A percentile compares a stretch with the other conserved stretches of the same genome.
Evolutionary conservation across 805 yeast genomes (phyloP).

Genomic region (Myxozyma vanderwaltii): DNA sequence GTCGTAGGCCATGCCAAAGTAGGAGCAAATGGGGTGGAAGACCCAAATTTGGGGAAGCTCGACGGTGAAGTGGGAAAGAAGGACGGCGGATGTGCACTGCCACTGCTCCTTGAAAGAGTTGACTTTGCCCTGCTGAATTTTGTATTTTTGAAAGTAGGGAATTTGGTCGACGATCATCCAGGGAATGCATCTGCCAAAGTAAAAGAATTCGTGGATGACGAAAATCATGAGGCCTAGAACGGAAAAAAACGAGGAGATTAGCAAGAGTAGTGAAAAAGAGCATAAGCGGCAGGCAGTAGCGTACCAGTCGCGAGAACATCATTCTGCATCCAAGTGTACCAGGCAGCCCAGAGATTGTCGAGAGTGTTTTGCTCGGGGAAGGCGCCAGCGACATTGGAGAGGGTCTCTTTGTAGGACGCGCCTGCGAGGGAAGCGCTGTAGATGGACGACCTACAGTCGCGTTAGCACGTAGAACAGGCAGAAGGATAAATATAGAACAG

Average conservation of each 20-base stretch:
- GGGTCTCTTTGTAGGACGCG: constrained; percentile 23
- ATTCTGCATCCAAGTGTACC: constrained; percentile 81
- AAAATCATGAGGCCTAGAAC: constrained; percentile 69
- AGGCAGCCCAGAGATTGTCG: constrained; percentile 85
- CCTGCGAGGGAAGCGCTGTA: constrained; percentile 24
- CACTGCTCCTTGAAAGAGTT: constrained; percentile 85
- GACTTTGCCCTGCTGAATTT: constrained; percentile 82
- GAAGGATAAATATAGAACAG: too few species aligned
- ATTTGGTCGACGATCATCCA: constrained; percentile 87
- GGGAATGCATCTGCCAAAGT: constrained; percentile 89
- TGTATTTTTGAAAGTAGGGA: constrained; percentile 82
- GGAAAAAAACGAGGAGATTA: neutral
- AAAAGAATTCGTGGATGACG: constrained; percentile 79
- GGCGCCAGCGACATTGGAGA: constrained; percentile 18
- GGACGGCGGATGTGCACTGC: constrained; percentile 85
- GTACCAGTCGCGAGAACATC: constrained; percentile 89
- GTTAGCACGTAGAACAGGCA: too few species aligned
- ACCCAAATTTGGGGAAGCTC: constrained; percentile 97
- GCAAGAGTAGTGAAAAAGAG: neutral
- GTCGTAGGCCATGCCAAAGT: constrained; percentile 70
- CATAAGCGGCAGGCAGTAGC: neutral
- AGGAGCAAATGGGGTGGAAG: constrained; percentile 88
- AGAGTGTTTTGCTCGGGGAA: constrained; percentile 53
- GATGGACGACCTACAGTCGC: constrained; percentile 12
- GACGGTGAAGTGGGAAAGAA: constrained; percentile 83